A percentile compares a stretch with the other conserved stretches of the same genome.
These are phyloP conservation scores for Hymenoscyphus occultus DNA, from an alignment of 2,329 filamentous ascomycete species.

Conservation along the genomic window DNA sequence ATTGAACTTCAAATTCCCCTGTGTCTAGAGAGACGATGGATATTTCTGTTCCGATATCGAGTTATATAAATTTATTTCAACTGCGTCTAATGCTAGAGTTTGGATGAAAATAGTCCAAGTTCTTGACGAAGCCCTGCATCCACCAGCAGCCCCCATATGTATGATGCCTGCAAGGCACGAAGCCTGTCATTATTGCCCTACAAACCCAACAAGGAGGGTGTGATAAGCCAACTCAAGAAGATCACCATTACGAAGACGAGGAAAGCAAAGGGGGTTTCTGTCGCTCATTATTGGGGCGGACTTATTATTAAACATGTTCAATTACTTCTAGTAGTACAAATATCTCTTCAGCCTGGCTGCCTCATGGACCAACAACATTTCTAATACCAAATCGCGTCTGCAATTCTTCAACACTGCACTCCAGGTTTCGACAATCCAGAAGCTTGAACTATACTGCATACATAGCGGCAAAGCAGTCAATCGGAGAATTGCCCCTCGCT, in stretches of 20 bases:
- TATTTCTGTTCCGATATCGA: neutral
- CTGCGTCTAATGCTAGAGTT: neutral
- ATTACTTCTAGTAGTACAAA: too few relatives aligned
- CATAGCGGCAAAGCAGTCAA: constrained; percentile 28
- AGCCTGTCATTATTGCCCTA: constrained; percentile 7
- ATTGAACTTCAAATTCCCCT: neutral
- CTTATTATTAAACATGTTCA: too few relatives aligned
- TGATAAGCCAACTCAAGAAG: too few relatives aligned
- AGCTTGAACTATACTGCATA: constrained; percentile 27
- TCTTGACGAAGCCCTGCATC: constrained; percentile 25
- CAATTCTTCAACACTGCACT: constrained; percentile 25
- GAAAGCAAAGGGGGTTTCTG: neutral
- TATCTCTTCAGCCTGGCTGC: constrained; percentile 19
- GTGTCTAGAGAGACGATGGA: neutral
- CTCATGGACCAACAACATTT: constrained; percentile 20
- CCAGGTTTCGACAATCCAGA: constrained; percentile 25
- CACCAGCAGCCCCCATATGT: constrained; percentile 19
- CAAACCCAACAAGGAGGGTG: neutral
- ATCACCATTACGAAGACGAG: too few relatives aligned
- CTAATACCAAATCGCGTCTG: constrained; percentile 8
- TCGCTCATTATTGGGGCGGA: too few relatives aligned
- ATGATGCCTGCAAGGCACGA: constrained; percentile 17
- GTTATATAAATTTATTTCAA: constrained; percentile 1
- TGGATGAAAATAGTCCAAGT: constrained; percentile 15
- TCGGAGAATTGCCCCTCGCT: constrained; percentile 31